These are phyloP conservation scores for Penicillium argentinense DNA, from an alignment of 495 filamentous ascomycete genomes.

Conservation along the genomic window DNA sequence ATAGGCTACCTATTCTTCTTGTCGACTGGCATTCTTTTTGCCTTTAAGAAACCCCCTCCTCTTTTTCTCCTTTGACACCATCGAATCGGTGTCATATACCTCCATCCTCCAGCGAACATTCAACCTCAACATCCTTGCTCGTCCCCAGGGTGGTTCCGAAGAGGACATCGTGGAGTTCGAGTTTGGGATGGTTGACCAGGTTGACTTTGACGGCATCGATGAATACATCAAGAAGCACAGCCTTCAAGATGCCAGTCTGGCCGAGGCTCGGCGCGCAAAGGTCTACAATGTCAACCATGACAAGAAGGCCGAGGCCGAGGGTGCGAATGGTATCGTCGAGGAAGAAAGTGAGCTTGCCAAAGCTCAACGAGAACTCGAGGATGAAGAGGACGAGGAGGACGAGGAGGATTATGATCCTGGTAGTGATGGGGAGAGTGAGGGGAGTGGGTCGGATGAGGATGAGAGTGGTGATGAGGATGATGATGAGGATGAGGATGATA, in stretches of 20 bases:
- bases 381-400: conserved; percentile 73
- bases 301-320: conserved; percentile 35
- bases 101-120: conserved; percentile 90
- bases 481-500: conserved; percentile 35
- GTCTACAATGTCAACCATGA: conserved; percentile 63
- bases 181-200: conserved; percentile 85
- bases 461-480: conserved; percentile 53
- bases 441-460: conserved; percentile 58
- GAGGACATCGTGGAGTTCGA: conserved; percentile 68
- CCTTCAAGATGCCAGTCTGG: conserved; percentile 89
- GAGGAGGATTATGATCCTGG: conserved; percentile 90
- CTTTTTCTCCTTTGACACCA: conserved; percentile 76
- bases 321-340: conserved; percentile 39
- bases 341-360: conserved; percentile 62
- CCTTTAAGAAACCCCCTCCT: conserved; percentile 92
- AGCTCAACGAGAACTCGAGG: conserved; percentile 65
- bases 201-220: conserved; percentile 81
- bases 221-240: conserved; percentile 76
- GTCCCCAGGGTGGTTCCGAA: conserved; percentile 35
- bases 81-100: conserved; percentile 84
- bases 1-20: conserved; percentile 87
- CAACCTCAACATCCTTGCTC: conserved; percentile 77
- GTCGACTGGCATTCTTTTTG: conserved; percentile 82
- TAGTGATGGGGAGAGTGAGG: conserved; percentile 71
- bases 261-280: conserved; percentile 83